Conservation (phyloP, 345 rosid genomes). For the Citrus inodora region DNA sequence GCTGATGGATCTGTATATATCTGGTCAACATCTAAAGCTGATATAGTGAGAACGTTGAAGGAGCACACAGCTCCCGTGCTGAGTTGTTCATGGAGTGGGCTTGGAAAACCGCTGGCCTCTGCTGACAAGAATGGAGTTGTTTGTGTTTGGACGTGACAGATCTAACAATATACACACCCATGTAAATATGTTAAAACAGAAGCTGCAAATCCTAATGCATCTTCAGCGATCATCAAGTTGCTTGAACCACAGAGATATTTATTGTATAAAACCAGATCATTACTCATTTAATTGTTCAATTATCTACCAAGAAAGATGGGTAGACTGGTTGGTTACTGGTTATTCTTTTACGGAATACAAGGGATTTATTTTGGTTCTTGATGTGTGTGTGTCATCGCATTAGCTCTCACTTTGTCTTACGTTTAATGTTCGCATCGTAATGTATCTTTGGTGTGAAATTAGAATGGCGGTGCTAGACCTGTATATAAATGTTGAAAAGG, state of each 20-base stretch:
- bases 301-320: background rate
- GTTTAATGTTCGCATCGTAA: background rate
- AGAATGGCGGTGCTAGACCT: background rate
- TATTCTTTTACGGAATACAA: background rate
- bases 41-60: conserved; percentile 72
- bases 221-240: background rate
- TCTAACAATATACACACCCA: background rate
- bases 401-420: background rate
- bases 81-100: conserved; percentile 93
- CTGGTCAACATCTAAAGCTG: conserved; percentile 75
- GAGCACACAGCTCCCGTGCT: conserved; percentile 76
- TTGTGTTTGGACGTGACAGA: conserved; percentile 66
- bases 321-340: background rate
- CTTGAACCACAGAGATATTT: background rate
- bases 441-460: too few relatives aligned
- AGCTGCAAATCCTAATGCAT: background rate
- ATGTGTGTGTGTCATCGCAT: background rate
- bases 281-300: background rate
- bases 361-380: conserved; percentile 1
- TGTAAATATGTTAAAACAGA: conserved; percentile 5
- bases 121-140: conserved; percentile 84
- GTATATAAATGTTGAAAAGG: background rate
- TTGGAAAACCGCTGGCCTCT: conserved; percentile 85
- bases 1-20: conserved; percentile 76
- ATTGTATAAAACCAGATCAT: background rate